phyloP scores from a whole-genome alignment of 306 rosid species.

The Leucaena leucocephala region DNA sequence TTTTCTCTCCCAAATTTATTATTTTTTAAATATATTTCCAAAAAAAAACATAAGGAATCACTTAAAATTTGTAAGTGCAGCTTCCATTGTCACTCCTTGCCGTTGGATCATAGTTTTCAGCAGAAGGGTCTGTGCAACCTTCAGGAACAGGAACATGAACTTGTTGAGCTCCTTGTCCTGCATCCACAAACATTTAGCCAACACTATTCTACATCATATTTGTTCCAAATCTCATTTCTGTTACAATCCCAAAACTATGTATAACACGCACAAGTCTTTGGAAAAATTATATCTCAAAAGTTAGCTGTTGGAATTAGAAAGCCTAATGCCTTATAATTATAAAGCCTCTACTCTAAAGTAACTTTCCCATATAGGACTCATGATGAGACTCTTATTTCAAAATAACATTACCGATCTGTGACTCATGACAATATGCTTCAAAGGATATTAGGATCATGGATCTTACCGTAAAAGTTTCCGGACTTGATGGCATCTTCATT shows the following conservation, averaged over 20 bases:
- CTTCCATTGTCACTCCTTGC: constrained; percentile 59
- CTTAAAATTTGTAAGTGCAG: constrained; percentile 52
- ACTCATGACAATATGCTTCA: background rate
- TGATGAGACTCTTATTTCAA: no score
- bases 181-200: constrained; percentile 52
- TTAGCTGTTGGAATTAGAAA: no score
- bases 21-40: background rate
- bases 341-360: no score
- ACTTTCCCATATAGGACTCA: no score
- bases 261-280: no score
- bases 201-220: constrained; percentile 27
- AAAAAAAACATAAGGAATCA: constrained; percentile 27
- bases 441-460: constrained; percentile 35
- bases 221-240: constrained; percentile 18
- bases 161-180: constrained; percentile 64
- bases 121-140: constrained; percentile 63
- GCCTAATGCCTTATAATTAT: no score
- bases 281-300: no score
- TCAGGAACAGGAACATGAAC: constrained; percentile 59
- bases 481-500: constrained; percentile 60
- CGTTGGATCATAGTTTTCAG: constrained; percentile 62
- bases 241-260: constrained; percentile 25
- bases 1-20: background rate
- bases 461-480: constrained; percentile 65
- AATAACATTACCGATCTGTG: no score